Percentiles rank a stretch among this genome's conserved stretches.
Evolutionary conservation across 345 rosid genomes (phyloP).

Genomic region (Microcos paniculata): DNA sequence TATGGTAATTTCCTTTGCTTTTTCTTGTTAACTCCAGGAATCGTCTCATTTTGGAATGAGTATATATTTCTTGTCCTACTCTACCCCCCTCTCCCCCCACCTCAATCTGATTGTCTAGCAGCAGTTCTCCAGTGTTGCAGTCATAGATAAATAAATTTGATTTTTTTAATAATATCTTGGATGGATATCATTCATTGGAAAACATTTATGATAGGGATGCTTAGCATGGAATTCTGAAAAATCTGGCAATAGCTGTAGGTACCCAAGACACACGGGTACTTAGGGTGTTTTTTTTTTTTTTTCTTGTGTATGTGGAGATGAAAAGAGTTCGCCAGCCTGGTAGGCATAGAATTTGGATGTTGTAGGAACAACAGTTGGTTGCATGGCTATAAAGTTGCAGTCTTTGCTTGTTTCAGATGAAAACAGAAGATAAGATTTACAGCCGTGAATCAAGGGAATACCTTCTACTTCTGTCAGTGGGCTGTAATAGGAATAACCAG

Average conservation of each 20-base stretch:
- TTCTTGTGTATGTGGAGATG: neutral
- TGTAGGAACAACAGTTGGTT: neutral
- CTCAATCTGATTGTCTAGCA: neutral
- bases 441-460: neutral
- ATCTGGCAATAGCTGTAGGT: neutral
- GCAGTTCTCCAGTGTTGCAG: neutral
- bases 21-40: neutral
- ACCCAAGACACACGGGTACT: neutral
- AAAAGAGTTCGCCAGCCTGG: neutral
- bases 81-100: no score
- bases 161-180: neutral
- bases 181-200: neutral
- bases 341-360: neutral
- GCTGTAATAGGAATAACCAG: neutral
- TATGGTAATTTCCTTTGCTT: slow-evolving; percentile 37
- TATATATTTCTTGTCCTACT: neutral
- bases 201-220: neutral
- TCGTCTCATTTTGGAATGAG: neutral
- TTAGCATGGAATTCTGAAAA: neutral
- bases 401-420: neutral
- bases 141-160: neutral
- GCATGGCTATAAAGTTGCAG: neutral
- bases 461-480: neutral
- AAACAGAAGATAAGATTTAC: neutral
- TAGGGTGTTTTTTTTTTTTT: neutral